phyloP scores from a whole-genome alignment of 495 filamentous ascomycete genomes.

The Talaromyces borbonicus region DNA sequence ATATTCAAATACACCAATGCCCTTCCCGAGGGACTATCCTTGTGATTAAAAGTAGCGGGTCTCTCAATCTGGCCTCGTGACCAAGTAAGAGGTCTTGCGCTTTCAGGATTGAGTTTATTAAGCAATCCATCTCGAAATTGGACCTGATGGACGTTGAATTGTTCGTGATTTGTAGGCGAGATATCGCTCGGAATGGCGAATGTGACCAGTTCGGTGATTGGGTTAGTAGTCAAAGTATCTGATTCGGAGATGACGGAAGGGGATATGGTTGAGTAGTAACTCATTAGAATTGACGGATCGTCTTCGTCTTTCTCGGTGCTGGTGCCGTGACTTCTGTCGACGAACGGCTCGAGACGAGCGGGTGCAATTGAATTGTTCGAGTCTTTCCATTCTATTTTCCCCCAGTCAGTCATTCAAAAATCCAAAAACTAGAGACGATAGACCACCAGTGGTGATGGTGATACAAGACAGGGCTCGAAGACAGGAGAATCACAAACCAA shows the following conservation, averaged over 20 bases:
- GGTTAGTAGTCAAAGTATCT: conserved; percentile 25
- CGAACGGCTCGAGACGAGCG: conserved; percentile 16
- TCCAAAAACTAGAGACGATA: too few relatives aligned
- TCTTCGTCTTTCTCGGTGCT: conserved; percentile 6
- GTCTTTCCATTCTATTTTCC: conserved; percentile 33
- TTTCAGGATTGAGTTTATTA: conserved; percentile 19
- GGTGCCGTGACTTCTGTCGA: conserved; percentile 15
- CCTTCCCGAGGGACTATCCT: conserved; percentile 24
- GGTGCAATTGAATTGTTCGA: conserved; percentile 17
- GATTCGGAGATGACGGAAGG: conserved; percentile 22
- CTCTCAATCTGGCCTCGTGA: conserved; percentile 33
- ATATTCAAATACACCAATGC: conserved; percentile 28
- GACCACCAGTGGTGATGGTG: too few relatives aligned
- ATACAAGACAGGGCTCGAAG: too few relatives aligned
- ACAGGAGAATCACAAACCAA: conserved; percentile 18
- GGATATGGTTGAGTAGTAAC: conserved; percentile 24
- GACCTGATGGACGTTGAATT: conserved; percentile 19
- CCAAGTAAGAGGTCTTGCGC: conserved; percentile 29
- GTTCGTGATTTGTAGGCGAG: conserved; percentile 11
- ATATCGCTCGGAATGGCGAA: conserved; percentile 24
- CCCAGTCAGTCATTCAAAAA: too few relatives aligned
- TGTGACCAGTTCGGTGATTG: conserved; percentile 28
- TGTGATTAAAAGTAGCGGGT: conserved; percentile 28
- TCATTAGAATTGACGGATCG: conserved; percentile 8
- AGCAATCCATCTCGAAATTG: conserved; percentile 26